Conservation (phyloP, 768 basidiomycete genomes). For the Trametes meyenii region DNA sequence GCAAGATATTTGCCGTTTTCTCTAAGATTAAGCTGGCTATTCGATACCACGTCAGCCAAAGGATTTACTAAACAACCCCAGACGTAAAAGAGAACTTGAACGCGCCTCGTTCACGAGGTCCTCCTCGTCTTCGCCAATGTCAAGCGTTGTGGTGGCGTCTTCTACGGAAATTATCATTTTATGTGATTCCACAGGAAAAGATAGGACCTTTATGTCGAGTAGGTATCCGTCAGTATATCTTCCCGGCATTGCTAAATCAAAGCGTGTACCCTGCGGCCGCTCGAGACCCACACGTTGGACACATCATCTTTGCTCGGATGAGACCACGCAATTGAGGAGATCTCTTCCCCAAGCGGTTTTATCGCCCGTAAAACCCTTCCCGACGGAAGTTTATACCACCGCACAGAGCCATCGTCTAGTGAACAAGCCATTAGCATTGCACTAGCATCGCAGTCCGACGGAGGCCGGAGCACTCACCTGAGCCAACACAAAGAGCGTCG, state of each 20-base stretch:
- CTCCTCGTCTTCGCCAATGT: constrained; percentile 51
- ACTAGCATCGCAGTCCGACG: neutral
- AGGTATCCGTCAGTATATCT: no score
- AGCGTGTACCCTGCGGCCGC: constrained; percentile 54
- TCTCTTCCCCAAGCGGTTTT: constrained; percentile 54
- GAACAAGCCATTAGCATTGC: neutral
- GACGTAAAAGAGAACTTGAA: constrained; percentile 8
- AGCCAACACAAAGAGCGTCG: constrained; percentile 59
- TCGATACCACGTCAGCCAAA: constrained; percentile 32
- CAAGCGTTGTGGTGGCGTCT: constrained; percentile 51
- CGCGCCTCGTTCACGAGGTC: constrained; percentile 74
- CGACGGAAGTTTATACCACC: constrained; percentile 63
- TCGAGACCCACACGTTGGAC: constrained; percentile 66
- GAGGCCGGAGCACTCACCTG: constrained; percentile 48
- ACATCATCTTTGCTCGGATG: constrained; percentile 43
- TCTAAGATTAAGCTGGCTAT: constrained; percentile 67
- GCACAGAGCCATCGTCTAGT: constrained; percentile 69
- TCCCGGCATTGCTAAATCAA: neutral
- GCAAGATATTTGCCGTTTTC: constrained; percentile 55
- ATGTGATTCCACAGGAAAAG: constrained; percentile 46
- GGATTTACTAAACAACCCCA: constrained; percentile 1
- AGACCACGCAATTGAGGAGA: constrained; percentile 63
- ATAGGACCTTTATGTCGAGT: constrained; percentile 34
- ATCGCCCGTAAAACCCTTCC: constrained; percentile 66
- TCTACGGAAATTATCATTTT: constrained; percentile 56